Evolutionary conservation across 1,284 basidiomycete genomes (phyloP), one percentile per base, ranked within the genome.

Genomic region (Puccinia polysora): DNA sequence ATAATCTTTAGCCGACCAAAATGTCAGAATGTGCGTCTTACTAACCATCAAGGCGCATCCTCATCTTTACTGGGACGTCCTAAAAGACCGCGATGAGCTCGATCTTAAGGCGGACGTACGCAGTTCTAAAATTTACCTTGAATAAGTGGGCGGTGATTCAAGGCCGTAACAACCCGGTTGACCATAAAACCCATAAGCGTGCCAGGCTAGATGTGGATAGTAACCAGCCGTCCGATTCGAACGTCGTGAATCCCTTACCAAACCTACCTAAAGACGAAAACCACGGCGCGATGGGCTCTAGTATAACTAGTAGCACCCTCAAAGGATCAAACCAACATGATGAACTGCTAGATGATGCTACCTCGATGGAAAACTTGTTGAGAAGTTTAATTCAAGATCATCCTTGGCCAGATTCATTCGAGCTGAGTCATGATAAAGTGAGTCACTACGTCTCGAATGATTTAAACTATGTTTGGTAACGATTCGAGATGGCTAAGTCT

Each of bases 41-140:
- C 18, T 45, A 30, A 30, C 18, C 32, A 34, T n/a, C 36, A 28
- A 5, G 30, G 12, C 36, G 32, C 15, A 47, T n/a, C 20, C 20
- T 32, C 3, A 30, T 56, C 45, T 18, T 49, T 43, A 10, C n/a
- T 47, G 23, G 40, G 43, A 5, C 15, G 52, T n/a, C 20, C 20
- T 6, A 28, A 62, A 43, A 63, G 60, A 63, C 45, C 18, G 45
- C 45, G 15, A 63, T 63, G 60, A 63, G 60, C 30, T 63, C 45
- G 25, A 63, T 63, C 28, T 49, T 63, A 43, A 28, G 60, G 20
- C 43, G 45, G 25, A 63, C 60, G 8, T 63, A 49, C 47, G 60
- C 60, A 49, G 45, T 63, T 25, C 30, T 63, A 14, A 28, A 63
- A 28, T 63, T 47, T 49, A 25, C 60, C n/a, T 18, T 63, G 30